phyloP scores from a whole-genome alignment of 148 eudicot species.

The Oxyria digyna region DNA sequence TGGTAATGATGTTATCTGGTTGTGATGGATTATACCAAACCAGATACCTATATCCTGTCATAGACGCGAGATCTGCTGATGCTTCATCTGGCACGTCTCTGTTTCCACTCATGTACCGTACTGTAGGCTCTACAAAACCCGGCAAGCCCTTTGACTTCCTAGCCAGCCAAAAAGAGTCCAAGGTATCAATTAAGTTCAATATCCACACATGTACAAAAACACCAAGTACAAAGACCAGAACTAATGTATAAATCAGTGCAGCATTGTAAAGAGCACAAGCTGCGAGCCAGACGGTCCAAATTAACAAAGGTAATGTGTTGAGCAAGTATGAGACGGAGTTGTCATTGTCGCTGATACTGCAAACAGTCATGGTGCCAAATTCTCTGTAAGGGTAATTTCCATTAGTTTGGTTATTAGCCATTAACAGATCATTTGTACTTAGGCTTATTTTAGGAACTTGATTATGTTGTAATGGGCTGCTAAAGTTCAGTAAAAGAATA shows the following conservation, averaged over 20 bases:
- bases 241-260: not conserved
- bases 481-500: too few relatives aligned
- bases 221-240: not conserved
- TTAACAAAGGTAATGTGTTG: too few relatives aligned
- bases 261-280: too few relatives aligned
- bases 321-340: too few relatives aligned
- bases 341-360: too few relatives aligned
- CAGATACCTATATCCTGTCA: not conserved
- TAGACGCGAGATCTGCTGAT: not conserved
- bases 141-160: constrained; percentile 1
- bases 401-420: too few relatives aligned
- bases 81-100: not conserved
- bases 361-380: too few relatives aligned
- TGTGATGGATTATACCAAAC: not conserved
- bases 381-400: too few relatives aligned
- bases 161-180: not conserved
- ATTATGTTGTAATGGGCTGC: too few relatives aligned
- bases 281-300: too few relatives aligned
- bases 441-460: too few relatives aligned
- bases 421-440: too few relatives aligned
- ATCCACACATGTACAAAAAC: not conserved
- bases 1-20: not conserved
- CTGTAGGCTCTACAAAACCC: not conserved
- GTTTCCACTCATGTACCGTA: not conserved
- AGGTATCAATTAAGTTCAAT: not conserved